Base-by-base conservation (phyloP, 2,329 filamentous ascomycete species). In the Periconia sp. region DNA sequence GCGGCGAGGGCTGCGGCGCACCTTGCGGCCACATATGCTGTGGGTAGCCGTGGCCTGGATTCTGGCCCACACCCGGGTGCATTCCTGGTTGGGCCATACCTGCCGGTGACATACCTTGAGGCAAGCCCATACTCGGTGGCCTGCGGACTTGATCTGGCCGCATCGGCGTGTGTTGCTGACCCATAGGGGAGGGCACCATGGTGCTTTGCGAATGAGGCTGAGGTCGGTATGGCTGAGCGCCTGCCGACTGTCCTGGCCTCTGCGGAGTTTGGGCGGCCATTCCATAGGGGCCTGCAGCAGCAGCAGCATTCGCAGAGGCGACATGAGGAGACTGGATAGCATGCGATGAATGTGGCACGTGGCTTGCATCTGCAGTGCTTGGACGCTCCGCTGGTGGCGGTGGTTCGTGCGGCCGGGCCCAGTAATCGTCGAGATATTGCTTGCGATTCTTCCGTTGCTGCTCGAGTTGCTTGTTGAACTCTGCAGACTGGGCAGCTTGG, bases 381-480 rank as follows among this genome's bases (percentile, higher is more conserved):
- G 68, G 67, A 17, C 68, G 70, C 43, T 70, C 72, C 32, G 73
- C 74, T n/a, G 78, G 75, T 15, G 73, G 72, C 3, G 89, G 85
- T 46, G 87, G 84, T 64, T 96, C 90, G 54, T 95, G 91, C 9
- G 88, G 86, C 48, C 88, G 82, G 52, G 87, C 83, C 88, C 92
- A 97, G 53, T 91, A 81, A 41, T 84, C 85, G 40, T 92, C 85
- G 52, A 95, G 78, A 56, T 90, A 95, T 45, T 92, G 86, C 46
- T 79, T 82, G 45, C 94, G 87, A 71, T 88, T 86, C 26, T 84
- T 84, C 45, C 92, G 86, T 68, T 92, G 87, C 57, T 88, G 82
- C 61, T 88, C 90, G 37, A 97, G 78, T 33, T 82, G 81, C 59
- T 94, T 90, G 74, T 92, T 97, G 74, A 87, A 95, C 57, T 97